Conservation (phyloP, 768 basidiomycete genomes). For the Suillus ampliporus region DNA sequence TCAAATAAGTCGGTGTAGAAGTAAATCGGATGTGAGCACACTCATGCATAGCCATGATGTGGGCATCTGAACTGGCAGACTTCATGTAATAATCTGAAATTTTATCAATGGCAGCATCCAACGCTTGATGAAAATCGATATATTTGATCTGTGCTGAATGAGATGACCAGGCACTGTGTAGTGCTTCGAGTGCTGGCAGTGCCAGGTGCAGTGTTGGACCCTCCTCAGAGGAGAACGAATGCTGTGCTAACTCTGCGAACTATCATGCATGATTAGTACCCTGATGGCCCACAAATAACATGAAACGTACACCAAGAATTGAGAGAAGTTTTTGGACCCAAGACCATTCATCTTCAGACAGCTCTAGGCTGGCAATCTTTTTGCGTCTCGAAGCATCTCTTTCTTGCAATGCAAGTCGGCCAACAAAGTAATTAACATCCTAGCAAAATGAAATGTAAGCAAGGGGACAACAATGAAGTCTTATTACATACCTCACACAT, state of each 20-base stretch:
- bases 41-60: no score
- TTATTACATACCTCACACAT: neutral
- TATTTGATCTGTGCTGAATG: no score
- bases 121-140: neutral
- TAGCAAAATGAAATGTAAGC: neutral
- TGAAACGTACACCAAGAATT: neutral
- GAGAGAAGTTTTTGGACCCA: neutral
- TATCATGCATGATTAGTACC: neutral
- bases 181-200: neutral
- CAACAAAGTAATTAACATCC: neutral
- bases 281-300: no score
- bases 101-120: no score
- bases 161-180: no score
- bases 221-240: neutral
- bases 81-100: no score
- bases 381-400: neutral
- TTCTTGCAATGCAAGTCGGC: neutral
- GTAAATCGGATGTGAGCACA: neutral
- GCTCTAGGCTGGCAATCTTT: neutral
- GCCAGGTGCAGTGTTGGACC: neutral
- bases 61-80: no score
- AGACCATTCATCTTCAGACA: constrained; percentile 1
- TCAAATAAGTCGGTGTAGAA: no score
- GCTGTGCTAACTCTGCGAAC: neutral
- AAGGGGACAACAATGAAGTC: neutral